Percentiles rank a stretch among this genome's conserved stretches.
Conservation (phyloP, 495 filamentous ascomycete genomes). For the Aspergillus olivimuriae region DNA sequence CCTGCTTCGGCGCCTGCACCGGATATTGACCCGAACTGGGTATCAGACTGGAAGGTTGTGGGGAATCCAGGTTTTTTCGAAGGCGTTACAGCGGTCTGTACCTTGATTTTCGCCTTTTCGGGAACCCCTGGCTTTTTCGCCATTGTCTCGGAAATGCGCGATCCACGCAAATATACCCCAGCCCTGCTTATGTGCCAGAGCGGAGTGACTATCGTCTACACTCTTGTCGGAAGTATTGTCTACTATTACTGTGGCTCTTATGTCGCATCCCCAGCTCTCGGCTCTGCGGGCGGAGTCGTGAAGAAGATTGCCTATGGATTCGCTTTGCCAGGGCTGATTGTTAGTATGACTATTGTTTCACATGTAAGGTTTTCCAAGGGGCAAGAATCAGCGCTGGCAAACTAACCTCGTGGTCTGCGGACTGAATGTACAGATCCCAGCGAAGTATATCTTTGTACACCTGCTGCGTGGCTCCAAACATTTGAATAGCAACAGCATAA, state of each 20-base stretch:
- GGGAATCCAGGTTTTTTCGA: constrained; percentile 19
- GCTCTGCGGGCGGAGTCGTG: constrained; percentile 52
- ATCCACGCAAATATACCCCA: constrained; percentile 51
- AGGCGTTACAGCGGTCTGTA: constrained; percentile 50
- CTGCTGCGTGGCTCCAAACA: constrained; percentile 46
- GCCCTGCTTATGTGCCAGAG: constrained; percentile 36
- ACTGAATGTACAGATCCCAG: constrained; percentile 26
- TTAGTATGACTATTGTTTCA: constrained; percentile 16
- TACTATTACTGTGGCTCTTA: constrained; percentile 61
- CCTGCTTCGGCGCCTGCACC: constrained; percentile 20
- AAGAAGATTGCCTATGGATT: constrained; percentile 66
- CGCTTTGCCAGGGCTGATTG: constrained; percentile 49
- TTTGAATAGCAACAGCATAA: constrained; percentile 49
- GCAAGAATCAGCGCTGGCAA: no score
- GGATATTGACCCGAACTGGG: constrained; percentile 13
- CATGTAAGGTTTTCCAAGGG: constrained; percentile 42
- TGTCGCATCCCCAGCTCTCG: constrained; percentile 61
- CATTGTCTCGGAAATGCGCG: constrained; percentile 68
- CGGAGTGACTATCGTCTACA: constrained; percentile 55
- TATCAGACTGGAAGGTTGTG: constrained; percentile 18
- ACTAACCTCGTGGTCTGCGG: no score
- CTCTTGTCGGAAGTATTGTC: constrained; percentile 54
- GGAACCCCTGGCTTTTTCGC: constrained; percentile 60
- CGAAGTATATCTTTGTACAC: constrained; percentile 56
- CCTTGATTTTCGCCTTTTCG: constrained; percentile 57